Percentiles rank a stretch among this genome's conserved stretches.
phyloP scores from a whole-genome alignment of 805 yeast genomes.

The Nakazawaea laoshanensis region DNA sequence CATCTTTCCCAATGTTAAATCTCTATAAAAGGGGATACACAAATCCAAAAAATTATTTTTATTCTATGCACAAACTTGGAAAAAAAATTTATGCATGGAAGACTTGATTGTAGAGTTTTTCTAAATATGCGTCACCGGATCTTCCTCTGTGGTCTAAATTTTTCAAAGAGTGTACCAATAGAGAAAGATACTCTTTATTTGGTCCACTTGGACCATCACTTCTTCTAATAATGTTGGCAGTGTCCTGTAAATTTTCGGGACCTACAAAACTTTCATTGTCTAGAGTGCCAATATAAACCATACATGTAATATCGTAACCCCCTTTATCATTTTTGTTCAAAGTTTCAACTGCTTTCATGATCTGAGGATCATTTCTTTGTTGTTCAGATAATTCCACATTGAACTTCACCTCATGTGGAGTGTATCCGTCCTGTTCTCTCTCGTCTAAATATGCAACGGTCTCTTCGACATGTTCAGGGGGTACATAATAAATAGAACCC shows the following conservation, averaged over 20 bases:
- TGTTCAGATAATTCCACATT: conserved; percentile 27
- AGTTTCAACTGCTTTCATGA: conserved; percentile 15
- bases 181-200: conserved; percentile 61
- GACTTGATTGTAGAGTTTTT: conserved; percentile 11
- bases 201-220: conserved; percentile 77
- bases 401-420: conserved; percentile 60
- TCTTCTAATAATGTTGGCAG: conserved; percentile 52
- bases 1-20: too few relatives aligned
- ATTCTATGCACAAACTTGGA: too few relatives aligned
- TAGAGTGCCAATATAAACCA: conserved; percentile 77
- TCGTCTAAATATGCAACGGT: conserved; percentile 67
- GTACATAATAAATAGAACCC: conserved; percentile 82
- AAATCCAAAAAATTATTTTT: too few relatives aligned
- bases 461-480: conserved; percentile 48
- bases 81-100: not conserved
- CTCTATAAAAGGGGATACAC: too few relatives aligned
- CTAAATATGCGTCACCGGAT: conserved; percentile 33
- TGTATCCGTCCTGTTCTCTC: conserved; percentile 86
- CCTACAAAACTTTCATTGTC: conserved; percentile 81
- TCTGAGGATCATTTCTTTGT: conserved; percentile 14
- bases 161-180: conserved; percentile 41
- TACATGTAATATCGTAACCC: conserved; percentile 39
- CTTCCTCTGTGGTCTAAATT: conserved; percentile 24
- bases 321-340: conserved; percentile 26
- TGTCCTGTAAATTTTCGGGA: conserved; percentile 51